Base-by-base conservation (phyloP, 768 basidiomycete species). In the Harrya chromipes region DNA sequence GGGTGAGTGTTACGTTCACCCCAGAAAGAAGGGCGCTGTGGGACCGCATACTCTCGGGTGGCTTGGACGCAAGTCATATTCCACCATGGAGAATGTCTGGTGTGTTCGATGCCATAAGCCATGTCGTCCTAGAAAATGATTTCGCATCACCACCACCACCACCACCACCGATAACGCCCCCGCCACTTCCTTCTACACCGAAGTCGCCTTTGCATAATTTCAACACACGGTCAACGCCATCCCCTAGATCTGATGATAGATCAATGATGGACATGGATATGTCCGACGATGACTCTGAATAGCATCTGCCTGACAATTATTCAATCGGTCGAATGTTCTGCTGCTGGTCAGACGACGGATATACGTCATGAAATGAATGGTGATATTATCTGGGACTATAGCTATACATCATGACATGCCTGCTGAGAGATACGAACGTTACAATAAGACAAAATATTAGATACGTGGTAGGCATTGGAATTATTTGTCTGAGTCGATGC, bases 11-110 rank as follows among this genome's bases (percentile, higher is more conserved):
- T n/a, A 73, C 75, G 4, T 65, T 64, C 54, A 58, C 68, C 3
- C 43, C 47, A 13, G 74, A 75, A 23, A 70, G 74, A 35, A 66
- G 66, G 45, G 57, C 56, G 17, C 70, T 77, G 5, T 79, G 76
- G 77, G 61, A 70, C 20, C 57, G 57, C 35, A 69, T 79, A 45
- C 53, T 71, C 29, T 55, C 63, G 50, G 49, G 51, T 21, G 44
- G 52, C 35, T 27, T 26, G 43, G 41, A 10, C 17, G 20, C 46
- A 20, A 20, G 46, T 49, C 21, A 40, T 10, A 40, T 29, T 39
- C 21, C 47, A 1, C 65, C 65, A 4, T 67, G 65, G 65, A 61
- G 62, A 53, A n/a, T 52, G 27, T 51, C 56, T 21, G 53, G 49
- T 19, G 50, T 35, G 12, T 53, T 58, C 55, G 33, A 46, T 20